Conservation (phyloP, 2,329 filamentous ascomycete genomes). For the Blumeria graminis region DNA sequence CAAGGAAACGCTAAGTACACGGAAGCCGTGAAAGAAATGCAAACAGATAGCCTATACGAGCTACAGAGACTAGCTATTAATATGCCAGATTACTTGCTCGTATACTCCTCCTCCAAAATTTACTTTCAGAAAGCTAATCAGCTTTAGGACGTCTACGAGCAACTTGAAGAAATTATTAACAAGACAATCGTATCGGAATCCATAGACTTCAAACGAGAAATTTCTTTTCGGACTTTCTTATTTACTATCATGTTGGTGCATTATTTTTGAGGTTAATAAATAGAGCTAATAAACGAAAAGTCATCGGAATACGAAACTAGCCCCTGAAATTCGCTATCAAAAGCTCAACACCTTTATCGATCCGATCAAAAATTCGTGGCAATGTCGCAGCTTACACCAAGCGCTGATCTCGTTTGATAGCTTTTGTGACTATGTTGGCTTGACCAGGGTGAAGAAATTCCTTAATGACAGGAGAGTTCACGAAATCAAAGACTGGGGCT, state of each 20-base stretch:
- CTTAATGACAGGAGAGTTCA: slow-evolving; percentile 49
- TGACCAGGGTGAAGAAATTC: slow-evolving; percentile 63
- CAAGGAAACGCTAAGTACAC: slow-evolving; percentile 51
- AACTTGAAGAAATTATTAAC: slow-evolving; percentile 61
- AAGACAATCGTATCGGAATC: slow-evolving; percentile 51
- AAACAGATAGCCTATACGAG: slow-evolving; percentile 64
- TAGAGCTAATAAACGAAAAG: slow-evolving; percentile 19
- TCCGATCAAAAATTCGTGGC: slow-evolving; percentile 66
- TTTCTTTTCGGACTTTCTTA: slow-evolving; percentile 71
- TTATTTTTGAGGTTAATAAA: slow-evolving; percentile 7
- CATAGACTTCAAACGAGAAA: slow-evolving; percentile 58
- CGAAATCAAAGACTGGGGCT: slow-evolving; percentile 61
- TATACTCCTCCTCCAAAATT: slow-evolving; percentile 7
- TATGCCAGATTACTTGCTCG: slow-evolving; percentile 68
- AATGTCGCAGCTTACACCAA: slow-evolving; percentile 39
- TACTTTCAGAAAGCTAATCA: neutral
- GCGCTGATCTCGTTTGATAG: slow-evolving; percentile 49
- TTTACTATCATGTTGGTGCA: slow-evolving; percentile 61
- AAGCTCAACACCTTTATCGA: slow-evolving; percentile 56
- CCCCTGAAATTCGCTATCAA: slow-evolving; percentile 42
- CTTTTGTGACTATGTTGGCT: slow-evolving; percentile 58
- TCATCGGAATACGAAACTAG: slow-evolving; percentile 58
- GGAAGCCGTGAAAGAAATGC: slow-evolving; percentile 74
- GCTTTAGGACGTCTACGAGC: slow-evolving; percentile 50
- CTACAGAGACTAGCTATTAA: slow-evolving; percentile 70